A percentile compares a stretch with the other conserved stretches of the same genome.
phyloP scores from a whole-genome alignment of 495 filamentous ascomycete genomes.

The Tuber indicum region DNA sequence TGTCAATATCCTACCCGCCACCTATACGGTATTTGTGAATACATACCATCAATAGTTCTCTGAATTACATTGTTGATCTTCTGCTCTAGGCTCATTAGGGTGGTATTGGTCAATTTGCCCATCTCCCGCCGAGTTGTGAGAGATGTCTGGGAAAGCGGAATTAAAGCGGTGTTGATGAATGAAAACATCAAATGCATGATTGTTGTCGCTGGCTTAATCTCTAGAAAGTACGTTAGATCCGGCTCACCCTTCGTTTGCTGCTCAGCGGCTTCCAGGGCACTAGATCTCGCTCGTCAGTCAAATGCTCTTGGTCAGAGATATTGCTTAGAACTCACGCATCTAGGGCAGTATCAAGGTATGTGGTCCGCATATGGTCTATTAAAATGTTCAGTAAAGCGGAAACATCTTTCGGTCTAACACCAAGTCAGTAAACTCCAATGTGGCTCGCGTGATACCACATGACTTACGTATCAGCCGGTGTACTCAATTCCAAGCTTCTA shows the following conservation, averaged over 20 bases:
- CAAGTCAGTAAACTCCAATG: not conserved
- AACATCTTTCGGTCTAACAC: constrained; percentile 69
- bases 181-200: constrained; percentile 89
- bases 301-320: not conserved
- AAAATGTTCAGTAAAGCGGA: constrained; percentile 78
- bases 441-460: not conserved
- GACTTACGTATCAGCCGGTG: constrained; percentile 63
- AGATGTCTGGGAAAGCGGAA: constrained; percentile 78
- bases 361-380: constrained; percentile 80
- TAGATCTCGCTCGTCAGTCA: constrained; percentile 15
- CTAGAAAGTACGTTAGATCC: constrained; percentile 74
- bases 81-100: constrained; percentile 71
- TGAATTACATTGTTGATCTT: constrained; percentile 84
- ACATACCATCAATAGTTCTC: constrained; percentile 62
- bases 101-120: constrained; percentile 70
- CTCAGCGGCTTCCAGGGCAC: constrained; percentile 64
- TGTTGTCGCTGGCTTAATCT: constrained; percentile 71
- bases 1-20: constrained; percentile 8
- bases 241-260: constrained; percentile 81
- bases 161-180: constrained; percentile 82
- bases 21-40: not conserved
- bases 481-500: constrained; percentile 80
- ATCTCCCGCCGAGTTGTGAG: constrained; percentile 84
- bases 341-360: constrained; percentile 88
- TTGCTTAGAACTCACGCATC: constrained; percentile 54